phyloP scores from a whole-genome alignment of 208 protist species.

The Trichomonas vaginalis region DNA sequence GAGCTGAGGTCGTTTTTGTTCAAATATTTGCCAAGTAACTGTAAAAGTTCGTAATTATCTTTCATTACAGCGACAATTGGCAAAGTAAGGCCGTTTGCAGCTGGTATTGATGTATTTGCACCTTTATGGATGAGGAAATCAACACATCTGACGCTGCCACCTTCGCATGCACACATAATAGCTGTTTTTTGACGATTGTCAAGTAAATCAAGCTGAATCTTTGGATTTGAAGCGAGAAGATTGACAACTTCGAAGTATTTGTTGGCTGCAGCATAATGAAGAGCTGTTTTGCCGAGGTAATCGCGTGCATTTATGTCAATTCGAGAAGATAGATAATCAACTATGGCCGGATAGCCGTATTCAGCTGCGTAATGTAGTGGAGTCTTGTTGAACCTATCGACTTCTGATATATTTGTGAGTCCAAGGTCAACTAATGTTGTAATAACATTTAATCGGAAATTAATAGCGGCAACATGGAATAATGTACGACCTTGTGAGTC shows the following conservation, averaged over 20 bases:
- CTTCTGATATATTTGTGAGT: not conserved
- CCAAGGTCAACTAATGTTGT: not conserved
- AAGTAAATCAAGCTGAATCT: not conserved
- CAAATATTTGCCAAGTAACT: not conserved
- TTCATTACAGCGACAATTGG: not conserved
- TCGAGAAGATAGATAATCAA: not conserved
- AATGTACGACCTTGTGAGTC: not conserved
- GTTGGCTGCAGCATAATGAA: not conserved
- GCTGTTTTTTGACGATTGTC: not conserved
- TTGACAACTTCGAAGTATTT: not conserved
- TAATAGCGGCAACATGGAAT: not conserved
- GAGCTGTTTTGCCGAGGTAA: not conserved
- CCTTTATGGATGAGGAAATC: not conserved
- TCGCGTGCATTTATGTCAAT: not conserved
- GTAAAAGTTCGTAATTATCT: not conserved
- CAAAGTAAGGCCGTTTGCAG: not conserved
- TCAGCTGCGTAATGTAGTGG: conserved; percentile 4
- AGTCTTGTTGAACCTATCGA: not conserved
- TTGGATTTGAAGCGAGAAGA: not conserved
- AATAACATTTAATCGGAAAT: not conserved
- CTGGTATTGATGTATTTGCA: not conserved
- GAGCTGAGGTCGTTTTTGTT: not conserved
- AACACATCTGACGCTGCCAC: no score
- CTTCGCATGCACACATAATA: not conserved
- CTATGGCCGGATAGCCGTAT: not conserved